Base-by-base conservation (phyloP, 257 asterid genomes). In the Solanum lignicaule region DNA sequence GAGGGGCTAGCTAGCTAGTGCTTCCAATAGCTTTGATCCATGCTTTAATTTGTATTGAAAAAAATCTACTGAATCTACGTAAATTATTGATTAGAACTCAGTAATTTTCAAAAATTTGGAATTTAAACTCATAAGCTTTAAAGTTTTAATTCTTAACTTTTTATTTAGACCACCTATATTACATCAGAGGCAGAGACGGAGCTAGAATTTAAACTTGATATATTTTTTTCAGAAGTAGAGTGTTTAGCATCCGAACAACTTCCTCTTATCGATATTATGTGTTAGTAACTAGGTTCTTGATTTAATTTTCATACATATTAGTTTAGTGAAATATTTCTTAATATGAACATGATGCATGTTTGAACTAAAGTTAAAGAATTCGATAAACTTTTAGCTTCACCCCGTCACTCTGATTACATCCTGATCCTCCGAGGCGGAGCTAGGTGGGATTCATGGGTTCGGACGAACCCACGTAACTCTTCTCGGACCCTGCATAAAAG, bases 401-500 rank as follows among this genome's bases (percentile, higher is more conserved):
- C n/a, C 62, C n/a, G 6, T 20, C n/a, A 16, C 23, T 16, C 60
- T 48, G 1, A 48, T 15, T 48, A 48, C 9, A 48, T 48, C 7
- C 1, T 15, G 23, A 48, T 48, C 23, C 21, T 15, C 1, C 0
- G 0, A 43, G 52, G 18, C 16, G 0, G 18, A 12, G 52, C 1
- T 4, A 43, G 52, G 52, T 43, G 52, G 18, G 16, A 0, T 43
- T 13, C 1, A 12, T 43, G 18, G 0, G 6, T 43, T 43, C 52
- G 18, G 0, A 43, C 52, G 52, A 43, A 15, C 21, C 15, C 5
- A 14, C 15, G 14, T 41, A 0, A 20, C n/a, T 52, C 62, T 6
- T 55, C n/a, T 18, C n/a, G 9, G 9, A 55, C 65, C 65, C 4
- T 18, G 10, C 25, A 7, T 20, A 20, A 55, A 55, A 55, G 25